Evolutionary conservation across 2,329 filamentous ascomycete species (phyloP).

Genomic region (Alternaria gaisen): DNA sequence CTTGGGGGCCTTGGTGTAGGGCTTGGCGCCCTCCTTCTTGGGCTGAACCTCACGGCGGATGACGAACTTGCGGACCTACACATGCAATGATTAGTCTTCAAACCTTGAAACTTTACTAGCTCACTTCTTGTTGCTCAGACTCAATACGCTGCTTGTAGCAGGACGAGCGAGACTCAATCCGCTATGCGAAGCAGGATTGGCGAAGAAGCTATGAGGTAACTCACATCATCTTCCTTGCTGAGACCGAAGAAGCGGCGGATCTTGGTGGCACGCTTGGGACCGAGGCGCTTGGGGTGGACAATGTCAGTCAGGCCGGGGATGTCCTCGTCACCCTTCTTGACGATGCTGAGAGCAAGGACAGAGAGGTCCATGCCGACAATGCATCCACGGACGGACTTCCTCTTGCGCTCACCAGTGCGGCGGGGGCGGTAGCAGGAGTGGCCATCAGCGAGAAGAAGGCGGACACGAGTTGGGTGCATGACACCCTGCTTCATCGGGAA

Average conservation of each 20-base stretch:
- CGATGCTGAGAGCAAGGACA: conserved; percentile 90
- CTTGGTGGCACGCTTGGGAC: conserved; percentile 99
- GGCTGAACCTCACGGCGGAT: conserved; percentile 96
- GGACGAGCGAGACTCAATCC: conserved; percentile 67
- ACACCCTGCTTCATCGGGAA: conserved; percentile 99
- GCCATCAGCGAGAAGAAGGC: conserved; percentile 92
- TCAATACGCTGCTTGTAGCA: conserved; percentile 54
- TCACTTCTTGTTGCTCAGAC: conserved; percentile 55
- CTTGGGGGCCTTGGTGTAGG: conserved; percentile 99
- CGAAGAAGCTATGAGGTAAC: conserved; percentile 75
- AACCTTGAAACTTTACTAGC: conserved; percentile 16
- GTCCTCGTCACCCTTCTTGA: conserved; percentile 97
- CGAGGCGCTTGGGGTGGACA: conserved; percentile 98
- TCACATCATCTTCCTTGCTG: conserved; percentile 99
- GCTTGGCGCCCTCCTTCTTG: conserved; percentile 96
- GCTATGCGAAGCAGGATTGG: conserved; percentile 57
- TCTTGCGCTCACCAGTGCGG: conserved; percentile 98
- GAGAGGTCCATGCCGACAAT: conserved; percentile 96
- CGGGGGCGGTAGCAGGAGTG: conserved; percentile 99
- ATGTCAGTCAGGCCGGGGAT: conserved; percentile 97
- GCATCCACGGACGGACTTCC: conserved; percentile 98
- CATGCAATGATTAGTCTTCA: conserved; percentile 37
- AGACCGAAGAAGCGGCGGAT: conserved; percentile 99
- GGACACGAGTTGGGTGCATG: conserved; percentile 98
- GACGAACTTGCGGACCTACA: conserved; percentile 98